Evolutionary conservation across 306 rosid genomes (phyloP).

Genomic region (Argentina anserina): DNA sequence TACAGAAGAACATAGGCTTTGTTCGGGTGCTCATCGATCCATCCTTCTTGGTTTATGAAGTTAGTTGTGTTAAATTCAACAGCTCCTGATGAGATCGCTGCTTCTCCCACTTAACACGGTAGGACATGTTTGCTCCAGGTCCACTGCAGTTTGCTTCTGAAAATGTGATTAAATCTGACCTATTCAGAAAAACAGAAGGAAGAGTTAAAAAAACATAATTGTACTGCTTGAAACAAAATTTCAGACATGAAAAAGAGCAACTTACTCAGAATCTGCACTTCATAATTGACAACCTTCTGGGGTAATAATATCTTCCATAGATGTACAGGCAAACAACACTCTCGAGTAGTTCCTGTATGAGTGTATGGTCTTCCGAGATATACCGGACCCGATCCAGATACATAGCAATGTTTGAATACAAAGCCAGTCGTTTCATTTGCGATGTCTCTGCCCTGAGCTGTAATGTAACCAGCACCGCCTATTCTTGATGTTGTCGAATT

Average conservation of each 20-base stretch:
- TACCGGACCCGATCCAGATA: not conserved
- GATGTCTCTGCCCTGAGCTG: conserved; percentile 1
- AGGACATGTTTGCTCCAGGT: conserved; percentile 5
- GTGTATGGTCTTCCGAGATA: conserved; percentile 12
- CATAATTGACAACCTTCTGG: conserved; percentile 9
- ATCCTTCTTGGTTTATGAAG: conserved; percentile 24
- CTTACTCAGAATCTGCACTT: not conserved
- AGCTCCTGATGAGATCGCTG: not conserved
- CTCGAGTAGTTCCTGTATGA: not conserved
- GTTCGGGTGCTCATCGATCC: conserved; percentile 13
- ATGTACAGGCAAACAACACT: conserved; percentile 2
- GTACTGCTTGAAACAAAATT: not conserved
- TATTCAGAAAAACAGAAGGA: not conserved
- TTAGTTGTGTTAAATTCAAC: not conserved
- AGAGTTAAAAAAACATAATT: not conserved
- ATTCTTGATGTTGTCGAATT: not conserved
- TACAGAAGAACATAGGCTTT: not conserved
- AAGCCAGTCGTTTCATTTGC: not conserved
- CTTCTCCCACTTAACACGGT: conserved; percentile 24
- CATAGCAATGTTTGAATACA: conserved; percentile 1
- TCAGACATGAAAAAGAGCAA: not conserved
- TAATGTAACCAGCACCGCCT: not conserved
- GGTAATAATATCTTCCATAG: not conserved
- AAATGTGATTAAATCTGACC: conserved; percentile 10
- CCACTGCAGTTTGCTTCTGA: conserved; percentile 22